Percentiles rank a stretch among this genome's conserved stretches.
Conservation (phyloP, 2,329 filamentous ascomycete species). For the Fusarium sp. region DNA sequence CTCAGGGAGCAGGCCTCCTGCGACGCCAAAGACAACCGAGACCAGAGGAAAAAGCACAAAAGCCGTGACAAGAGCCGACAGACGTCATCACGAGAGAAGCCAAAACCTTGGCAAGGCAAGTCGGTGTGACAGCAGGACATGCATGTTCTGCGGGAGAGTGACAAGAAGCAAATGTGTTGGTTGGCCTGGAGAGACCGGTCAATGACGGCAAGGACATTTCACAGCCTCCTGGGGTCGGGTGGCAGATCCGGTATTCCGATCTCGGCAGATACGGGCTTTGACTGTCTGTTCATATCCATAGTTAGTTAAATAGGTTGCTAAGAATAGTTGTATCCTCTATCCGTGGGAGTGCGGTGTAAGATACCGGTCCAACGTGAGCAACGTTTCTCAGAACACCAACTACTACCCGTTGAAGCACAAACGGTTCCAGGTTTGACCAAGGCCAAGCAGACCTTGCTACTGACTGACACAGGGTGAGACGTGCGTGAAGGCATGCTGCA, state of each 20-base stretch:
- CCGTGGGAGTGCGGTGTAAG: not conserved
- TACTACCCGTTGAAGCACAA: not conserved
- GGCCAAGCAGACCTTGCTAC: not conserved
- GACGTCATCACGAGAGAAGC: constrained; percentile 10
- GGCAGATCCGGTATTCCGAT: constrained; percentile 10
- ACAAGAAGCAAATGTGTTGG: constrained; percentile 1
- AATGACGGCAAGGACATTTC: not conserved
- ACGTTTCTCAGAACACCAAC: not conserved
- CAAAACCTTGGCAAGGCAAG: constrained; percentile 3
- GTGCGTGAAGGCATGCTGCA: not conserved
- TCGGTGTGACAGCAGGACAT: constrained; percentile 22
- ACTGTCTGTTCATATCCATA: not conserved
- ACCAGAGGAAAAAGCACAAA: not conserved
- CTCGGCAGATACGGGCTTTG: not conserved
- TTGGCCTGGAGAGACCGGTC: constrained; percentile 10
- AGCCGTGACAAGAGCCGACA: not conserved
- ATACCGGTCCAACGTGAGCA: not conserved
- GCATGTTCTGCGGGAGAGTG: not conserved
- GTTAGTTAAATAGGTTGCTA: not conserved
- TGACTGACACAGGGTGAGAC: not conserved
- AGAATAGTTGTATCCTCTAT: not conserved
- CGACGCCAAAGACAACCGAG: not conserved
- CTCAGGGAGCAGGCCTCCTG: not conserved
- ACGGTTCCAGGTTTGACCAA: not conserved
- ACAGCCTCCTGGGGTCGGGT: not conserved